Percentiles rank a stretch among this genome's conserved stretches.
Evolutionary conservation across 768 basidiomycete species (phyloP).

Genomic region (Tulasnella sp.): DNA sequence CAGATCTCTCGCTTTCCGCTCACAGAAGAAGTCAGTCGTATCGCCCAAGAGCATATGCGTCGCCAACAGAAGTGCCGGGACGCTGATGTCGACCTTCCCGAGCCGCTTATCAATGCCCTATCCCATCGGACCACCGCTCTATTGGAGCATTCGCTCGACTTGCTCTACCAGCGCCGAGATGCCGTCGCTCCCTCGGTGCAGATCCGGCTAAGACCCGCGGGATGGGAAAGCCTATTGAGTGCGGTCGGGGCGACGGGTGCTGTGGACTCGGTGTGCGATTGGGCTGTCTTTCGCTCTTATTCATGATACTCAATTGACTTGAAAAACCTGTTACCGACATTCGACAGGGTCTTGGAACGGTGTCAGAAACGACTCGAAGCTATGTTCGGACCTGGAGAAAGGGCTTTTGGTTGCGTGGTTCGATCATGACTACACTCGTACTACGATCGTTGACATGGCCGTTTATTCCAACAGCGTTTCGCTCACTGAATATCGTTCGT

Average conservation of each 20-base stretch:
- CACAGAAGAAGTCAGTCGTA: slow-evolving; percentile 2
- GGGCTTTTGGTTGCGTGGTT: background rate
- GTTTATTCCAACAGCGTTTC: too few species aligned
- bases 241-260: background rate
- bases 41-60: background rate
- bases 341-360: background rate
- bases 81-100: background rate
- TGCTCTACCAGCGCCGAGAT: background rate
- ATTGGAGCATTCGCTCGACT: background rate
- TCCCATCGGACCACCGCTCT: background rate
- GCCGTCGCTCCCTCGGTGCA: background rate
- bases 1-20: background rate
- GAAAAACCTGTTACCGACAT: background rate
- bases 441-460: too few species aligned
- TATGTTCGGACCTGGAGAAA: background rate
- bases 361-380: background rate
- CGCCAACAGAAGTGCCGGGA: background rate
- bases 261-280: background rate
- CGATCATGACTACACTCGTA: too few species aligned
- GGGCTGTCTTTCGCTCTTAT: background rate
- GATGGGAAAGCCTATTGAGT: slow-evolving; percentile 2
- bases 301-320: background rate
- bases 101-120: background rate
- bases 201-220: background rate
- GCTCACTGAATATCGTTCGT: too few species aligned